phyloP scores from a whole-genome alignment of 2,329 filamentous ascomycete species.

The Metarhizium guizhouense region DNA sequence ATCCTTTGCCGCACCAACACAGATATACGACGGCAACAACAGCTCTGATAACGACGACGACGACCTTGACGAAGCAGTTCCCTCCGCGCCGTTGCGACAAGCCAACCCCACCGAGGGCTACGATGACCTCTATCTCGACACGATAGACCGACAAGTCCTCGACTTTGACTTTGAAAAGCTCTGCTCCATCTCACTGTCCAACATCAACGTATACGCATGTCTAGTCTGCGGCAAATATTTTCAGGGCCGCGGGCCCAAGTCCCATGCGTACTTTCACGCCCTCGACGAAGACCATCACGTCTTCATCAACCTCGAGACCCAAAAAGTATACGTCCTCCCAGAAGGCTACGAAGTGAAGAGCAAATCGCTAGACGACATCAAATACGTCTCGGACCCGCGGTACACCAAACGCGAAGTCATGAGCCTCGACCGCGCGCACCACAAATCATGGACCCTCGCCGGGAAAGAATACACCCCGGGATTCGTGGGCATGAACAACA shows the following conservation, averaged over 20 bases:
- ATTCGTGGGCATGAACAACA: constrained; percentile 99
- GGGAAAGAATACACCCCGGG: constrained; percentile 86
- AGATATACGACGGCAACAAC: constrained; percentile 17
- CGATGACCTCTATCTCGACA: constrained; percentile 94
- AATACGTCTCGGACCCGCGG: constrained; percentile 88
- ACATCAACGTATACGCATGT: constrained; percentile 98
- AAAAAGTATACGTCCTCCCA: constrained; percentile 83
- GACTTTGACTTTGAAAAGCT: constrained; percentile 99
- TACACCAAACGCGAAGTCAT: constrained; percentile 75
- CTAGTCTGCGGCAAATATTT: constrained; percentile 97
- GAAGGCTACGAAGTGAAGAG: constrained; percentile 96
- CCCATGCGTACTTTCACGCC: constrained; percentile 94
- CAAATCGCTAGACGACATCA: constrained; percentile 94
- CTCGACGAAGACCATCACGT: constrained; percentile 94
- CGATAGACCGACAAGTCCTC: constrained; percentile 82
- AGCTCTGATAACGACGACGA: constrained; percentile 26
- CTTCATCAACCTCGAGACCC: constrained; percentile 93
- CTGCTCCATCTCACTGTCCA: constrained; percentile 89
- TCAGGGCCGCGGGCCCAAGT: constrained; percentile 86
- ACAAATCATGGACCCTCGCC: constrained; percentile 47
- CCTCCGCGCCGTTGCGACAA: constrained; percentile 53
- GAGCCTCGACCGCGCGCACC: constrained; percentile 59
- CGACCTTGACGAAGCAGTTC: constrained; percentile 24
- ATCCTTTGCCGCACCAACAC: constrained; percentile 18
- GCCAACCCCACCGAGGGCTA: constrained; percentile 77